A percentile compares a stretch with the other conserved stretches of the same genome.
Conservation (phyloP, 352 stramenopile genomes). For the Peronospora destructor region DNA sequence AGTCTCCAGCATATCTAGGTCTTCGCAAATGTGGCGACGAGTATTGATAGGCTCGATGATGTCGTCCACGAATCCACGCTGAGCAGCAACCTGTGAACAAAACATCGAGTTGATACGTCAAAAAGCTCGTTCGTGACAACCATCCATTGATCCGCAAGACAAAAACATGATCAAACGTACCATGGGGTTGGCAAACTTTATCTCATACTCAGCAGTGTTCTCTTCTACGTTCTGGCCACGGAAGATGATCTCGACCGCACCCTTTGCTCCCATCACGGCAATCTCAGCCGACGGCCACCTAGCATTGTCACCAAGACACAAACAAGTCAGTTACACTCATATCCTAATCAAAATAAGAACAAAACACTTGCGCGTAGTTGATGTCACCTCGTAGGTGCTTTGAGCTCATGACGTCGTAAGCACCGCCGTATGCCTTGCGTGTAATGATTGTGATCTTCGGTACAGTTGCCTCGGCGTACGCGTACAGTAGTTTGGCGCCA, state of each 20-base stretch:
- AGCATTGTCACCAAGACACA: constrained; percentile 3
- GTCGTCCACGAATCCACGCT: constrained; percentile 96
- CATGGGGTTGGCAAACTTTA: constrained; percentile 95
- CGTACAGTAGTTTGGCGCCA: constrained; percentile 96
- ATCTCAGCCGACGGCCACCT: constrained; percentile 76
- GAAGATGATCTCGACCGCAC: constrained; percentile 98
- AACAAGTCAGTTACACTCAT: constrained; percentile 11
- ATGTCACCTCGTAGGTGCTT: constrained; percentile 96
- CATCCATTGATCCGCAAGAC: background rate
- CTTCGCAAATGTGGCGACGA: constrained; percentile 91
- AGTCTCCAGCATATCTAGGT: constrained; percentile 90
- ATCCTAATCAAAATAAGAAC: background rate
- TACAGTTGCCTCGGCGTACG: constrained; percentile 95
- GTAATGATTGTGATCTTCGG: constrained; percentile 99
- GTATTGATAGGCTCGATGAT: constrained; percentile 95
- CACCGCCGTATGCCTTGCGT: constrained; percentile 96
- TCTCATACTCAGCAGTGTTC: constrained; percentile 93
- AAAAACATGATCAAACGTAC: constrained; percentile 28
- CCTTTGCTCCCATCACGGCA: constrained; percentile 91
- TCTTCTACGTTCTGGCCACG: constrained; percentile 92
- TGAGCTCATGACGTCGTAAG: constrained; percentile 98
- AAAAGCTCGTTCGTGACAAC: constrained; percentile 7
- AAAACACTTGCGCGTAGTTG: constrained; percentile 90
- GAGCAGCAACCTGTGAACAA: constrained; percentile 78
- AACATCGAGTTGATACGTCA: constrained; percentile 5